Base-by-base conservation (phyloP, 352 stramenopile genomes). In the Pythium folliculosum region DNA sequence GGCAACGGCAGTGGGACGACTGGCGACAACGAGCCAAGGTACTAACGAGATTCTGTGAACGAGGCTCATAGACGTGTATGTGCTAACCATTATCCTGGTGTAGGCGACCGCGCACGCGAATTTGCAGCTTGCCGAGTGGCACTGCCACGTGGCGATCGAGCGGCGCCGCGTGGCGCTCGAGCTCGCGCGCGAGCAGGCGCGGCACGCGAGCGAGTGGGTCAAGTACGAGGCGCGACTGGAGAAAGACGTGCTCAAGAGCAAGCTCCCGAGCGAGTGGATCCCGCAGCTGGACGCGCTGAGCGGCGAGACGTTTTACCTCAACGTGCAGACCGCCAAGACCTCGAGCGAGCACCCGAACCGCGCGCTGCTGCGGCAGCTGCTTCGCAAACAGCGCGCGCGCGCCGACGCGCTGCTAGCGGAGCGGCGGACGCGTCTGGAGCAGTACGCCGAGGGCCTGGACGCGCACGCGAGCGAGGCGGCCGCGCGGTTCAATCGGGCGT, bases 231-330 rank as follows among this genome's bases (percentile, higher is more conserved):
- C 67, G n/a, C 70, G 68, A 59, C 30, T 84, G 63, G 72, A 71
- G 21, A 75, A 71, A 54, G 77, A 84, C 30, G 74, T 84, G 0
- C 44, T 80, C 16, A 74, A 72, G 43, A 67, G 69, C 5, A 77
- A 76, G 30, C 67, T 84, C 1, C 44, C 67, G 16, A 17, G 59
- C 0, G 74, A 82, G 65, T 84, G 77, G 77, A 84, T 78, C 52
- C 77, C 77, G 12, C 77, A 84, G 56, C 60, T 78, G 30, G 72
- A 84, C 14, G 60, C 54, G 23, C 40, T 77, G 37, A 69, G 66
- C 23, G 77, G 77, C 22, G 70, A 78, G 63, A 70, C 70, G 37
- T 84, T 75, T 51, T 84, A 75, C 35, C 59, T 84, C 3, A 81
- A 81, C 43, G 67, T 71, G 17, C 75, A 80, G 51, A 80, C 72